These are phyloP conservation scores for Xylaria longipes DNA, from an alignment of 495 filamentous ascomycete genomes.

Conservation along the genomic window DNA sequence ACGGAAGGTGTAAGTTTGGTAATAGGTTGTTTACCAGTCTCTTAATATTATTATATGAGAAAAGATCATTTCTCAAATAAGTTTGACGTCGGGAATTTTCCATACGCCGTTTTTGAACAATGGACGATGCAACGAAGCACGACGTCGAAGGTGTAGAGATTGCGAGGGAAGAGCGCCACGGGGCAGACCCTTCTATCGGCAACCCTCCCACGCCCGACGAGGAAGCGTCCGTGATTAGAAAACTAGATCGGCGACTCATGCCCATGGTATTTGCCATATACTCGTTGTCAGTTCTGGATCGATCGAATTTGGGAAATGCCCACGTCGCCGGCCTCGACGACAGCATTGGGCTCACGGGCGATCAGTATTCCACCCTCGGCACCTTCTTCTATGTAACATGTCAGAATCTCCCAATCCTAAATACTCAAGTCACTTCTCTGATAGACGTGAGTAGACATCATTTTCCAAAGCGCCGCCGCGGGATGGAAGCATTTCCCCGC, in stretches of 20 bases:
- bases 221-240: slow-evolving; percentile 41
- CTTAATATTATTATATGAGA: not conserved
- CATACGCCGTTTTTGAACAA: not conserved
- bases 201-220: slow-evolving; percentile 34
- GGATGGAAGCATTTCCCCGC: slow-evolving; percentile 75
- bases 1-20: too few species aligned
- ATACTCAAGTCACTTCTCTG: not conserved
- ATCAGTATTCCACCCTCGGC: slow-evolving; percentile 43
- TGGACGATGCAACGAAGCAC: not conserved
- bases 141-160: not conserved
- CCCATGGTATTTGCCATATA: slow-evolving; percentile 64
- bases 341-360: slow-evolving; percentile 32
- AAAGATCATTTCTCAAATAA: not conserved
- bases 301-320: slow-evolving; percentile 65
- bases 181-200: not conserved
- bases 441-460: slow-evolving; percentile 55
- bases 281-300: slow-evolving; percentile 74
- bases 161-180: not conserved
- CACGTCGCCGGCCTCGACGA: slow-evolving; percentile 57
- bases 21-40: not conserved
- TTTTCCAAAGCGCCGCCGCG: slow-evolving; percentile 79
- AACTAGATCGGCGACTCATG: slow-evolving; percentile 47
- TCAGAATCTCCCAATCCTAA: not conserved
- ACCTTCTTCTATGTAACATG: slow-evolving; percentile 47
- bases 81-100: not conserved